Percentiles rank a stretch among this genome's conserved stretches.
Evolutionary conservation across 176 grass and related monocot genomes (phyloP).

Genomic region (Melocanna baccifera): DNA sequence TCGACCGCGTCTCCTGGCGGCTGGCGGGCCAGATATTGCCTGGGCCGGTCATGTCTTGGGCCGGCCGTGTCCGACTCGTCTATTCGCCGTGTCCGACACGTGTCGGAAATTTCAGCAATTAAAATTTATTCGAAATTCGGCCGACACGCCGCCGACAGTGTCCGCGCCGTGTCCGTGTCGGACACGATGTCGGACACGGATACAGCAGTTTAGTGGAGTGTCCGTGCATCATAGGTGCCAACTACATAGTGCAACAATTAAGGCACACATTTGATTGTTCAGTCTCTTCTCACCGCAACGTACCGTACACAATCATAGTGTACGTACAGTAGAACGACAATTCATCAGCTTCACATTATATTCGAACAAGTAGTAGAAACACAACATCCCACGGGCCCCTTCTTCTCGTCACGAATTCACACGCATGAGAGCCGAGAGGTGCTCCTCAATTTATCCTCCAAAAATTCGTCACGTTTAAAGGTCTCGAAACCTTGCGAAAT

Average conservation of each 20-base stretch:
- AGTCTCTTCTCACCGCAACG: background rate
- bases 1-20: too few species aligned
- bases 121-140: too few species aligned
- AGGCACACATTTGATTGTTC: background rate
- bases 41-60: too few species aligned
- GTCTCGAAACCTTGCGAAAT: background rate
- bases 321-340: background rate
- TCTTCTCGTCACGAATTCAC: background rate
- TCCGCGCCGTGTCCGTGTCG: too few species aligned
- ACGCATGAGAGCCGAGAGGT: background rate
- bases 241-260: background rate
- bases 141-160: too few species aligned
- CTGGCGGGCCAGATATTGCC: too few species aligned
- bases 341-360: background rate
- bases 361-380: background rate
- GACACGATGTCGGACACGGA: too few species aligned
- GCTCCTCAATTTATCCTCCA: constrained; percentile 14
- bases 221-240: too few species aligned
- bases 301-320: background rate
- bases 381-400: background rate
- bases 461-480: background rate
- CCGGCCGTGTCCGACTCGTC: too few species aligned
- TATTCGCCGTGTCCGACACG: too few species aligned
- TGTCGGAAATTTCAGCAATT: too few species aligned
- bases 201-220: too few species aligned